Base-by-base conservation (phyloP, 2,329 filamentous ascomycete genomes). In the Aspergillus thermomutatus region DNA sequence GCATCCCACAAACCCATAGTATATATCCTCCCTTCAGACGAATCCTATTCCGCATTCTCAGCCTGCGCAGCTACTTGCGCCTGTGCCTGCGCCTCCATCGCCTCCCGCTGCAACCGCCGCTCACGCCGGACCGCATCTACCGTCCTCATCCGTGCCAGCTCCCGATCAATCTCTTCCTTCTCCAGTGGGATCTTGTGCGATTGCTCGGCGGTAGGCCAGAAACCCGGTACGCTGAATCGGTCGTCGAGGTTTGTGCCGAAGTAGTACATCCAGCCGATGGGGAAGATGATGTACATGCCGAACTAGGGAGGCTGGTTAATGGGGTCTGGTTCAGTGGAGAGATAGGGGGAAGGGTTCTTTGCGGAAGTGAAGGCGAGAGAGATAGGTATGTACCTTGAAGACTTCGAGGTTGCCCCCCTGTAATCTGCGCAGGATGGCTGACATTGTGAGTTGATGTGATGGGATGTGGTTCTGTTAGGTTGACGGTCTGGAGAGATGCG, bases 231-330 rank as follows among this genome's bases (percentile, higher is more conserved):
- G 49, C 84, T 79, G 81, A 99, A 99, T 62, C 91, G 88, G 64
- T 88, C 84, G 77, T 99, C 94, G 72, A 99, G 90, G 76, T 99
- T 99, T 55, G 92, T 96, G 72, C 94, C 94, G 76, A 97, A 99
- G 81, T 99, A 99, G 83, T 95, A 97, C 94, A 99, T 99, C 82
- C 94, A 92, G 67, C 91, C 92, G 69, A 99, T 97, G 19, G 94
- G 94, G 78, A 99, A 99, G 83, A 97, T 88, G 80, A 99, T 88
- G 80, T 99, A 99, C 84, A 95, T 90, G 80, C 93, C 92, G 76
- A 99, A 99, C 93, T 97, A 19, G 23, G 25, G n/a, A 43, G 8
- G 3, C 2, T 10, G 19, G 17, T 26, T 45, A 47, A 31, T 43
- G n/a, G 46, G 14, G 23, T 37, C 23, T 27, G 49, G 19, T 54